phyloP scores from a whole-genome alignment of 2,329 filamentous ascomycete species.

The Samsoniella hepiali region DNA sequence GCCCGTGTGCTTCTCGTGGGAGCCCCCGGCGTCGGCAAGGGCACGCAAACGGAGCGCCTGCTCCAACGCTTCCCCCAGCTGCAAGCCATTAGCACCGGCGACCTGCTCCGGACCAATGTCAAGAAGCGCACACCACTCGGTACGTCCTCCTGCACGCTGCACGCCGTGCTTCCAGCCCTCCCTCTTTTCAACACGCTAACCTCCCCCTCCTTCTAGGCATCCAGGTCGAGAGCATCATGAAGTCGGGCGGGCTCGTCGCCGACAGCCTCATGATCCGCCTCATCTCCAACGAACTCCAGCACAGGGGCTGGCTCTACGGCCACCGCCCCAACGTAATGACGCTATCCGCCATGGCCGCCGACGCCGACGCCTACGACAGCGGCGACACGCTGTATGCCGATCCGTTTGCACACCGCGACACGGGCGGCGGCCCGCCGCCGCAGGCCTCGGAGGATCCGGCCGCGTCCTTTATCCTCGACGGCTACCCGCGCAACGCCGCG shows the following conservation, averaged over 20 bases:
- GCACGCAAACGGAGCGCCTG: constrained; percentile 88
- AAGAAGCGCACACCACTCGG: constrained; percentile 81
- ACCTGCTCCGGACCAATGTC: constrained; percentile 89
- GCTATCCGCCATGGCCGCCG: constrained; percentile 42
- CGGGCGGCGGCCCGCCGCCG: constrained; percentile 31
- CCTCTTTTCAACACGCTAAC: background rate
- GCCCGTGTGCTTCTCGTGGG: constrained; percentile 93
- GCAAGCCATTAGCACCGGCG: constrained; percentile 88
- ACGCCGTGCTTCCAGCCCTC: too few species aligned
- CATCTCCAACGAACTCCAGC: constrained; percentile 83
- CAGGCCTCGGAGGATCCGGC: constrained; percentile 64
- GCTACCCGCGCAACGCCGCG: constrained; percentile 82
- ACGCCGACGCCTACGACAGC: constrained; percentile 34
- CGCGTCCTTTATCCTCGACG: constrained; percentile 92
- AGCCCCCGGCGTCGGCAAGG: constrained; percentile 95
- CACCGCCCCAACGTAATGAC: constrained; percentile 50
- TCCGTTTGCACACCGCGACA: constrained; percentile 37
- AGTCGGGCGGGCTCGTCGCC: constrained; percentile 81
- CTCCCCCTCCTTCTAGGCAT: constrained; percentile 57
- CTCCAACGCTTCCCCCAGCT: constrained; percentile 84
- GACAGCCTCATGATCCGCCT: constrained; percentile 89
- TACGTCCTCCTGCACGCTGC: constrained; percentile 38
- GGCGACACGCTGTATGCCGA: constrained; percentile 36
- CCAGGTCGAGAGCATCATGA: constrained; percentile 86
- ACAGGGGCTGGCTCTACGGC: constrained; percentile 75